Base-by-base conservation (phyloP, 2,329 filamentous ascomycete genomes). In the Cladosporium sphaerospermum region DNA sequence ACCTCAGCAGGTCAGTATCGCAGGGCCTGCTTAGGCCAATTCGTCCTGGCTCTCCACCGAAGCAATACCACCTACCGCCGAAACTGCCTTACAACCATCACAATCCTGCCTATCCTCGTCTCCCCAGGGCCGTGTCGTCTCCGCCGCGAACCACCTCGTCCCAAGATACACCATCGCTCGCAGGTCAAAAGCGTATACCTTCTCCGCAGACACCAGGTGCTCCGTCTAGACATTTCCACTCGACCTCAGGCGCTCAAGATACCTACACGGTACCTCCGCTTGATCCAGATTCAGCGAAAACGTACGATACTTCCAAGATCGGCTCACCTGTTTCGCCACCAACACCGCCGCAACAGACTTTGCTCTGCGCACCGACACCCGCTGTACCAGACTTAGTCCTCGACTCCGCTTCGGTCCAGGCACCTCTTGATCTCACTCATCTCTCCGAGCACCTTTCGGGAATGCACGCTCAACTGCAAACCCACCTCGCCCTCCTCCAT, bases 401-500 rank as follows among this genome's bases (percentile, higher is more conserved):
- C 36, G 36, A 39, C 11, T n/a, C n/a, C 8, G 8, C 8, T n/a
- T 8, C 8, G n/a, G 10, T 14, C n/a, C 13, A n/a, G 11, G 11
- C 10, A 3, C 10, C 42, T 32, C 9, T 32, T 4, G 37, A 50
- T 49, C 45, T 60, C 49, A 33, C 58, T 45, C 16, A n/a, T 9
- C n/a, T 58, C 54, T 47, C 37, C 3, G 54, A 56, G 2, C 62
- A 67, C 37, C 40, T 67, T 10, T 16, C 43, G 10, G 61, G 58
- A n/a, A 57, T 68, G 54, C 56, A 53, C 56, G 64, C 48, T 54
- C 72, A 61, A 63, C 61, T 60, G 56, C 65, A 55, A 47, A 69
- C 52, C 56, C 73, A 61, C 67, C 68, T 58, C 63, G 63, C 44
- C 49, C 64, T 56, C 54, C 67, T 62, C 56, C 67, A 54, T 54